Conservation (phyloP, 208 protist genomes). For the Crithidia brevicula region DNA sequence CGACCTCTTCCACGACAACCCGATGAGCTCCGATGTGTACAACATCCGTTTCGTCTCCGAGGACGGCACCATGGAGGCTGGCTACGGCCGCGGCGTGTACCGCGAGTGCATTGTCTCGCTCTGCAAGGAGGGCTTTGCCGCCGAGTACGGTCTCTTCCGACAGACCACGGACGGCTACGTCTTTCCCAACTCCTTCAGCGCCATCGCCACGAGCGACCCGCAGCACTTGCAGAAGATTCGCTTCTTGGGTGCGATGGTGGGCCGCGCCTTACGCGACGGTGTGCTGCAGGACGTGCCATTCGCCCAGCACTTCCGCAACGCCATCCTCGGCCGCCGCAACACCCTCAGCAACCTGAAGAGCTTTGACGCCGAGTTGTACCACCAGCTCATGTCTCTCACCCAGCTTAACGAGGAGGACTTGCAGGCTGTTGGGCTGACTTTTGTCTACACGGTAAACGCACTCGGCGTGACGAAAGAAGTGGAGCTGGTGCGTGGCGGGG, state of each 20-base stretch:
- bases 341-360: slow-evolving; percentile 86
- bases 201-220: slow-evolving; percentile 64
- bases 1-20: slow-evolving; percentile 54
- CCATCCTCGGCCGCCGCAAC: slow-evolving; percentile 88
- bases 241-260: slow-evolving; percentile 93
- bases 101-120: slow-evolving; percentile 89
- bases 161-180: slow-evolving; percentile 82
- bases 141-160: slow-evolving; percentile 85
- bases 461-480: slow-evolving; percentile 72
- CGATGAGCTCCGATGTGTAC: slow-evolving; percentile 52
- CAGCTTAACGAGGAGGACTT: slow-evolving; percentile 71
- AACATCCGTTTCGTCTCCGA: slow-evolving; percentile 62
- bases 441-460: slow-evolving; percentile 78
- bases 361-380: slow-evolving; percentile 89
- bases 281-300: slow-evolving; percentile 92
- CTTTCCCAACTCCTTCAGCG: slow-evolving; percentile 92
- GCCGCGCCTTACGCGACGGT: slow-evolving; percentile 89
- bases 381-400: slow-evolving; percentile 78
- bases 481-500: slow-evolving; percentile 82
- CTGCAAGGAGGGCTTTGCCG: slow-evolving; percentile 80
- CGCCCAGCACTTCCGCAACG: slow-evolving; percentile 92
- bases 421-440: slow-evolving; percentile 73
- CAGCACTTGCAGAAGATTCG: slow-evolving; percentile 68
- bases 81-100: slow-evolving; percentile 93
- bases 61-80: slow-evolving; percentile 67